Evolutionary conservation across 2,329 filamentous ascomycete species (phyloP).

Genomic region (Fusarium guadeloupense): DNA sequence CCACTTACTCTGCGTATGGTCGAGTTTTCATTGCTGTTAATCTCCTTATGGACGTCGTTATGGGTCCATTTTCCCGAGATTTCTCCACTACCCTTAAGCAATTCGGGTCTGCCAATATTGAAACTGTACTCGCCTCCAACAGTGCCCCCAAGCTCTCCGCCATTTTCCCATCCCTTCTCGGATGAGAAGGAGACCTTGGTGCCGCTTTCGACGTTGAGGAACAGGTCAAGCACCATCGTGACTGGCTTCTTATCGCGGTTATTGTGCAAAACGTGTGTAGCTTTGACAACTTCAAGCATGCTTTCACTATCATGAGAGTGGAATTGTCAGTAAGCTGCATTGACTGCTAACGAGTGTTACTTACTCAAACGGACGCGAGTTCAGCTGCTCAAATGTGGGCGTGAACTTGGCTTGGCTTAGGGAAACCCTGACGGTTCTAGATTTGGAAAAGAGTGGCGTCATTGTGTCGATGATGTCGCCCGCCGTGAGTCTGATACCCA

Average conservation of each 20-base stretch:
- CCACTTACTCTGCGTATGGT: not conserved
- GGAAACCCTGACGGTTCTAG: not conserved
- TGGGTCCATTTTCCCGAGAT: not conserved
- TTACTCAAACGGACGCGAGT: not conserved
- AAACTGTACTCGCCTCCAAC: not conserved
- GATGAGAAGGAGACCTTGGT: not conserved
- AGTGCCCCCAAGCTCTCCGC: not conserved
- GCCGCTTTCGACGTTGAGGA: not conserved
- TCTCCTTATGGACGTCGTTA: not conserved
- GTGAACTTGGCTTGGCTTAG: not conserved
- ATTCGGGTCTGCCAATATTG: too few relatives aligned
- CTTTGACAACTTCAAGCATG: not conserved
- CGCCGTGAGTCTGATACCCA: not conserved
- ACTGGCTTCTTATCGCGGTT: not conserved
- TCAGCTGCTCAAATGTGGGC: not conserved
- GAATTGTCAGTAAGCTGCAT: not conserved
- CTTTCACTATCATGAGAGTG: not conserved
- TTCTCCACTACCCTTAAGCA: too few relatives aligned
- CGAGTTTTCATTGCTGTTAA: not conserved
- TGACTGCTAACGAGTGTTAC: not conserved
- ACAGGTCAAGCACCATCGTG: not conserved
- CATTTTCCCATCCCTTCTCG: not conserved
- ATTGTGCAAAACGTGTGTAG: not conserved
- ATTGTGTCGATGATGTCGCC: not conserved
- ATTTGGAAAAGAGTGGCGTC: conserved; percentile 6